Percentiles rank a stretch among this genome's conserved stretches.
Evolutionary conservation across 148 eudicot species (phyloP).

Genomic region (Linanthus parryae): DNA sequence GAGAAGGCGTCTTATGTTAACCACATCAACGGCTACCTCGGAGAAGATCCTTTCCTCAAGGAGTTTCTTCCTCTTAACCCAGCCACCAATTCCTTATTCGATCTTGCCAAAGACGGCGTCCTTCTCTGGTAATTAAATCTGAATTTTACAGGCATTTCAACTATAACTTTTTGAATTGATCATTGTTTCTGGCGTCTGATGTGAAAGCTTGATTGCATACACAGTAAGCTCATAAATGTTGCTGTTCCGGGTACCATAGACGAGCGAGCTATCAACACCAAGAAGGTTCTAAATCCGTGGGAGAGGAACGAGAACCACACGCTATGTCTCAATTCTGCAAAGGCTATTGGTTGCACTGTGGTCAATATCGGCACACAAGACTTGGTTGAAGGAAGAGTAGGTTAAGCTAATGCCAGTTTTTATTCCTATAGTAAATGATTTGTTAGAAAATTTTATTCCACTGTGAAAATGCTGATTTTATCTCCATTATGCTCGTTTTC

Average conservation of each 20-base stretch:
- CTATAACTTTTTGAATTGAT: not conserved
- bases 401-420: slow-evolving; percentile 14
- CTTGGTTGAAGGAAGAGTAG: slow-evolving; percentile 77
- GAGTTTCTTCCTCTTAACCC: slow-evolving; percentile 78
- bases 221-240: slow-evolving; percentile 86
- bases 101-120: slow-evolving; percentile 80
- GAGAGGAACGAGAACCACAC: slow-evolving; percentile 94
- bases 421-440: not conserved
- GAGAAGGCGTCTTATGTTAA: slow-evolving; percentile 75
- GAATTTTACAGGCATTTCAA: too few relatives aligned
- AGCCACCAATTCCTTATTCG: slow-evolving; percentile 53
- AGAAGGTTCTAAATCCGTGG: slow-evolving; percentile 75
- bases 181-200: not conserved
- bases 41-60: slow-evolving; percentile 65
- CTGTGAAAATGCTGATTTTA: slow-evolving; percentile 9
- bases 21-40: slow-evolving; percentile 66
- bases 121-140: slow-evolving; percentile 97
- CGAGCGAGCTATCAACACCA: slow-evolving; percentile 87
- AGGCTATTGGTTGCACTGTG: slow-evolving; percentile 96
- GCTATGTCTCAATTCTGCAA: slow-evolving; percentile 89
- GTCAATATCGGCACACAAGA: slow-evolving; percentile 91
- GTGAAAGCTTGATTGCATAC: slow-evolving; percentile 7
- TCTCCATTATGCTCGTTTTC: slow-evolving; percentile 19
- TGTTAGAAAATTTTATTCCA: not conserved
- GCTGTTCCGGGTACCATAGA: slow-evolving; percentile 94